Conservation (phyloP, 2,329 filamentous ascomycete species). For the Xylaria arbuscula region DNA sequence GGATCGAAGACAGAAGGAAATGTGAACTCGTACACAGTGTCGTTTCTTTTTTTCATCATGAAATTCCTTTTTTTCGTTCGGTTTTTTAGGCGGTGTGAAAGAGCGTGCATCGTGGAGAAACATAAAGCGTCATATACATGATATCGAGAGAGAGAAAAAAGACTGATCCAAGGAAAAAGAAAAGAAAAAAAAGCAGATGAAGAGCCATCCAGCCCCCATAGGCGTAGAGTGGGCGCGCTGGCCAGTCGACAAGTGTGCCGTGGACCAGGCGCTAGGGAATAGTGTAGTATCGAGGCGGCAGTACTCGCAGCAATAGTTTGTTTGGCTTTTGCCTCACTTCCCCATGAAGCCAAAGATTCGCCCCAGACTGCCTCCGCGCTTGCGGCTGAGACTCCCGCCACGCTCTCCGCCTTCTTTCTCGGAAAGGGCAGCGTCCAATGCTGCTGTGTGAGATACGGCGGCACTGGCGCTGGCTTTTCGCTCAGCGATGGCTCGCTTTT, state of each 20-base stretch:
- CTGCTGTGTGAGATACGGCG: neutral
- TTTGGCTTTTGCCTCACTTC: constrained; percentile 29
- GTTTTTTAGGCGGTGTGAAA: neutral
- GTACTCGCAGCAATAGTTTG: neutral
- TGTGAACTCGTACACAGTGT: constrained; percentile 16
- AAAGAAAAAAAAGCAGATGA: neutral
- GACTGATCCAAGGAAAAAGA: neutral
- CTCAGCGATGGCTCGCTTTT: constrained; percentile 40
- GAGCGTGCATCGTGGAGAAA: constrained; percentile 22
- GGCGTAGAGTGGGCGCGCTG: neutral
- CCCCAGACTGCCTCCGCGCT: constrained; percentile 47
- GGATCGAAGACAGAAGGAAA: neutral
- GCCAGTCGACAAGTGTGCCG: neutral
- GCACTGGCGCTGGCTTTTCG: constrained; percentile 25
- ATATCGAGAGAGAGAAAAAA: neutral
- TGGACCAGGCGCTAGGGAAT: neutral
- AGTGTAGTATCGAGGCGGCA: neutral
- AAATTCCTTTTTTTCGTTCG: constrained; percentile 3
- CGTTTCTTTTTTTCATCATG: constrained; percentile 13
- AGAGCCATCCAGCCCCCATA: neutral
- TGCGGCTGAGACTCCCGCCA: constrained; percentile 30
- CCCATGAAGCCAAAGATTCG: constrained; percentile 46
- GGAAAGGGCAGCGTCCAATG: neutral
- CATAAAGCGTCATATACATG: constrained; percentile 29
- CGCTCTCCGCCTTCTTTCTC: constrained; percentile 15